Conservation (phyloP, 352 stramenopile species). For the Phytophthora citricola region DNA sequence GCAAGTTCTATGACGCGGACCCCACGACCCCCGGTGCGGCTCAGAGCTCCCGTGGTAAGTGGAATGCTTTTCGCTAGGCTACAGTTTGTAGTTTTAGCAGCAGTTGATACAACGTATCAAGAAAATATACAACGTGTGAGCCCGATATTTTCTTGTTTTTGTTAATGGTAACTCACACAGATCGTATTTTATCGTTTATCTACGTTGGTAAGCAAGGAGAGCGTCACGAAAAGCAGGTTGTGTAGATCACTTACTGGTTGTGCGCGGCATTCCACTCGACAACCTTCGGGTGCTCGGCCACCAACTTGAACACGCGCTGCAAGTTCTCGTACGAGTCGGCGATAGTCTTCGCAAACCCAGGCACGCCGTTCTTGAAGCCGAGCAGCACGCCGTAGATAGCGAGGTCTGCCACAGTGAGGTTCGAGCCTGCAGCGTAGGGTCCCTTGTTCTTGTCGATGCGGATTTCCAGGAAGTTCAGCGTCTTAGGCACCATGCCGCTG, state of each 20-base stretch:
- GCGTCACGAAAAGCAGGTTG: not conserved
- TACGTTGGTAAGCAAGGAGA: constrained; percentile 1
- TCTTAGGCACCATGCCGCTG: constrained; percentile 44
- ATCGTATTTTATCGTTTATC: constrained; percentile 11
- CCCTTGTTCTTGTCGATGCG: constrained; percentile 52
- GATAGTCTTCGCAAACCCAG: constrained; percentile 37
- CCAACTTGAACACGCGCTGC: constrained; percentile 46
- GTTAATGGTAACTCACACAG: not conserved
- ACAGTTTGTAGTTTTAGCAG: too few relatives aligned
- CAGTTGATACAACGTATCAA: too few relatives aligned
- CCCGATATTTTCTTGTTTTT: not conserved
- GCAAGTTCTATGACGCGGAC: constrained; percentile 5
- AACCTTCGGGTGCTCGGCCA: constrained; percentile 58
- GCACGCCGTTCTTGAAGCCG: constrained; percentile 40
- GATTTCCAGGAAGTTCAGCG: constrained; percentile 51
- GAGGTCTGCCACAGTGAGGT: constrained; percentile 60
- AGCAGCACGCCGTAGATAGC: constrained; percentile 52
- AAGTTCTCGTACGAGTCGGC: constrained; percentile 46
- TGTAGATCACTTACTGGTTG: constrained; percentile 20
- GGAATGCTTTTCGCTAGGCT: too few relatives aligned
- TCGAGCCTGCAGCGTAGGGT: constrained; percentile 39
- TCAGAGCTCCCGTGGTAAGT: constrained; percentile 11
- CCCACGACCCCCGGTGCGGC: not conserved
- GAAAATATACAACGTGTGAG: not conserved
- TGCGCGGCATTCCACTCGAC: constrained; percentile 58